Base-by-base conservation (phyloP, 495 filamentous ascomycete genomes). In the Letharia lupina region DNA sequence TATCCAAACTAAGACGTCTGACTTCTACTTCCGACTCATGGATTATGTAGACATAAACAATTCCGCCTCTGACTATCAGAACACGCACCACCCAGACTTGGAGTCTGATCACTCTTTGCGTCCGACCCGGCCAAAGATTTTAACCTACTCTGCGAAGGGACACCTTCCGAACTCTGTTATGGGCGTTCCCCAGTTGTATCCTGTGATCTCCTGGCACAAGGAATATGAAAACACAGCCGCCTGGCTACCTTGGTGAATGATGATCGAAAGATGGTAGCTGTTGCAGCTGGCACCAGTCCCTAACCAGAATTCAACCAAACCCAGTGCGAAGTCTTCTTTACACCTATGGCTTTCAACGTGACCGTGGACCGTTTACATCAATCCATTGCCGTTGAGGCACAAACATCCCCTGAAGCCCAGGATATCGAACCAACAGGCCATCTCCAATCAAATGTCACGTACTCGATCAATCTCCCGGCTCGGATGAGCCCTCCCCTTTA, bases 311-410 rank as follows among this genome's bases (percentile, higher is more conserved):
- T 63, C 33, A 16, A 63, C 31, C 44, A 50, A 41, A 41, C 45
- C 8, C 61, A 63, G 12, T 63, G 61, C 39, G 44, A 50, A 63
- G 61, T 63, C 35, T 50, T 52, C 31, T 63, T 63, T 35, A 52
- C 2, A 50, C 61, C 61, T 23, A 63, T 8, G 9, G 45, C 39
- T 23, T 63, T 63, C 33, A 23, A 33, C 33, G 33, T 63, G n/a
- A 13, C 45, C 31, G 61, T 50, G 4, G 31, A 52, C 15, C 61
- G 44, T 20, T 23, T 39, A 40, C 44, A 63, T 13, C 44, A 39
- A n/a, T 63, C 33, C 45, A 63, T 63, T 37, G 5, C 9, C 16
- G 61, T 63, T 37, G 45, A 48, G 3, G 45, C 31, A 41, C 31
- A 39, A 13, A 18, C 42, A 11, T 48, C 60, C 48, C 9, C 28